phyloP scores from a whole-genome alignment of 257 asterid species.

The Voacanga thouarsii region DNA sequence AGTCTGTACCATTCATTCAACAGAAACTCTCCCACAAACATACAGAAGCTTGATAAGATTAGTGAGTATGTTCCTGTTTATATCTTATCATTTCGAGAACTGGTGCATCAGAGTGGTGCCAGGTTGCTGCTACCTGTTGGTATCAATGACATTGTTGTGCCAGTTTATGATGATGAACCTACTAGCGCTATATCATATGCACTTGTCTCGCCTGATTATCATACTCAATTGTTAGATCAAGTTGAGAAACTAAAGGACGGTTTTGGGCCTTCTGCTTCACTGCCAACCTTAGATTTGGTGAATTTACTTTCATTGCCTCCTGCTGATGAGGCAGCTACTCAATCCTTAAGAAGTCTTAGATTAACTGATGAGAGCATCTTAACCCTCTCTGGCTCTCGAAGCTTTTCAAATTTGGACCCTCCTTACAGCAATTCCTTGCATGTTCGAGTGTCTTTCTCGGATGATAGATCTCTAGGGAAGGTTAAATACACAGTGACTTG shows the following conservation, averaged over 20 bases:
- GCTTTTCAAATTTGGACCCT: slow-evolving; percentile 48
- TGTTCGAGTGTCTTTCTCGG: slow-evolving; percentile 51
- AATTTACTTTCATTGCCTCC: slow-evolving; percentile 50
- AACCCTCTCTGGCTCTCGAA: slow-evolving; percentile 38
- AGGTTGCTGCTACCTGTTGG: slow-evolving; percentile 54
- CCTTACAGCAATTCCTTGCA: slow-evolving; percentile 43
- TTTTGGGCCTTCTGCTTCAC: slow-evolving; percentile 42
- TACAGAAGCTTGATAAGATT: slow-evolving; percentile 45
- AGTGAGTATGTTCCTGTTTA: slow-evolving; percentile 45
- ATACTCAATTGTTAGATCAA: slow-evolving; percentile 41
- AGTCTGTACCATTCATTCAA: slow-evolving; percentile 36
- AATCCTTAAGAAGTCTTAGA: slow-evolving; percentile 33
- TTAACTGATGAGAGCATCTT: slow-evolving; percentile 40
- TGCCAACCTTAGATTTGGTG: slow-evolving; percentile 42
- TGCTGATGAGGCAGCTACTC: slow-evolving; percentile 45
- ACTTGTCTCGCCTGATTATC: slow-evolving; percentile 54
- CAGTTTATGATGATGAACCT: slow-evolving; percentile 77
- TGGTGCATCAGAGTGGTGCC: slow-evolving; percentile 54
- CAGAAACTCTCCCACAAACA: slow-evolving; percentile 28
- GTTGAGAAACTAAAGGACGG: slow-evolving; percentile 41
- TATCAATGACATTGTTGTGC: slow-evolving; percentile 46
- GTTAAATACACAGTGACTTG: slow-evolving; percentile 68
- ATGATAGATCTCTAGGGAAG: slow-evolving; percentile 65
- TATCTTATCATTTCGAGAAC: slow-evolving; percentile 50
- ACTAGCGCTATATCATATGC: slow-evolving; percentile 66